phyloP scores from a whole-genome alignment of 257 asterid genomes.

The Solanum boliviense region DNA sequence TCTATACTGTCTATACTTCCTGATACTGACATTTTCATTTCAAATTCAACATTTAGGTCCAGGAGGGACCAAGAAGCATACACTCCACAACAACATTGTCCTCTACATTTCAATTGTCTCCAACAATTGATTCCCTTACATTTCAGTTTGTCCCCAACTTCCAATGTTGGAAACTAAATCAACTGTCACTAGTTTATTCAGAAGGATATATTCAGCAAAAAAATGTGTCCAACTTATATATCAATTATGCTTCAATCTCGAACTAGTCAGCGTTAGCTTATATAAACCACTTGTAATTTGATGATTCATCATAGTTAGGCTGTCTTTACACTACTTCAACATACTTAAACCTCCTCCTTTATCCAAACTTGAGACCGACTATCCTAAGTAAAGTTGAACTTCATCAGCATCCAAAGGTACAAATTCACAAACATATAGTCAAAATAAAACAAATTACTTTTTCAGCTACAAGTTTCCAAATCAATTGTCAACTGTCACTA shows the following conservation, averaged over 20 bases:
- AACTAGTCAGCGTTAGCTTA: neutral
- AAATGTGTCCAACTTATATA: neutral
- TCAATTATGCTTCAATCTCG: neutral
- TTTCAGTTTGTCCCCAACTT: neutral
- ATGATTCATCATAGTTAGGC: neutral
- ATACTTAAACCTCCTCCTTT: neutral
- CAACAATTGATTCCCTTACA: neutral
- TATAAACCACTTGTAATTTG: neutral
- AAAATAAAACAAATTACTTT: neutral
- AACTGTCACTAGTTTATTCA: neutral
- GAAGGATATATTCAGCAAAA: neutral
- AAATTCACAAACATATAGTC: neutral
- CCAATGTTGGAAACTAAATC: neutral
- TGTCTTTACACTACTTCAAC: neutral
- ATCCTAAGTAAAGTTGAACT: neutral
- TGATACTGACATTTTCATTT: neutral
- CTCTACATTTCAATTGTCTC: neutral
- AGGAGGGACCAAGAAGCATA: neutral
- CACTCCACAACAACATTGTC: neutral
- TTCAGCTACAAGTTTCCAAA: neutral
- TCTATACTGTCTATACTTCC: neutral
- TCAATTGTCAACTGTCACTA: neutral
- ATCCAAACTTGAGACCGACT: neutral
- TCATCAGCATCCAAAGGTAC: neutral
- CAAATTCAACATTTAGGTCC: neutral